Evolutionary conservation across 208 protist species (phyloP).

Genomic region (Acanthamoeba culbertsoni): DNA sequence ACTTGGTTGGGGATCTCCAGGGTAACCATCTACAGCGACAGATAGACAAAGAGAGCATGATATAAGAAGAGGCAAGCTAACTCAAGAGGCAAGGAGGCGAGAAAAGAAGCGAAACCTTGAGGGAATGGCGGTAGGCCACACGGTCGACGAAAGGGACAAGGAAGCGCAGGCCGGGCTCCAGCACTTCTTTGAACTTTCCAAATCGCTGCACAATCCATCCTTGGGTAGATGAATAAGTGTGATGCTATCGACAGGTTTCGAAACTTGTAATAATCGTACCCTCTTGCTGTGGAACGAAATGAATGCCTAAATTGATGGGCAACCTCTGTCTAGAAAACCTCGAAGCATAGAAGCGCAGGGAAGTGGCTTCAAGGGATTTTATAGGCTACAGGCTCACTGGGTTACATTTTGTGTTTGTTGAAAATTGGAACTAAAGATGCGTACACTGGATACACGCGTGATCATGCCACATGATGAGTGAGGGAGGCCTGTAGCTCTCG

Average conservation of each 20-base stretch:
- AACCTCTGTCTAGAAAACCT: not conserved
- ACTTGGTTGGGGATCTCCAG: constrained; percentile 45
- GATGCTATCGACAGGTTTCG: no score
- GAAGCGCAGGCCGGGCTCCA: constrained; percentile 91
- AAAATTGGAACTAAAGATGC: no score
- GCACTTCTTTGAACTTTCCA: constrained; percentile 89
- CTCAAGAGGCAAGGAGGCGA: constrained; percentile 85
- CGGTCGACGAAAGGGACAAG: constrained; percentile 92
- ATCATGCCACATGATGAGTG: no score
- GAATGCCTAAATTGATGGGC: not conserved
- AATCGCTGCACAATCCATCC: constrained; percentile 91
- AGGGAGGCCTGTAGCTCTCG: no score
- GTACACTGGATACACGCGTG: no score
- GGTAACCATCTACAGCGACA: not conserved
- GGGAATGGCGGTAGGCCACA: constrained; percentile 93
- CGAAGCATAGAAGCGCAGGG: not conserved
- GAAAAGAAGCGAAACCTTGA: constrained; percentile 87
- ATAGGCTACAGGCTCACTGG: not conserved
- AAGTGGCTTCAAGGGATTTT: not conserved
- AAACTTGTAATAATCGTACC: no score
- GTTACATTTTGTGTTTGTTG: no score
- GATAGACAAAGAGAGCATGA: not conserved
- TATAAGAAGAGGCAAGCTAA: not conserved
- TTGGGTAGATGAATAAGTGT: no score
- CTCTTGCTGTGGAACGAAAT: constrained; percentile 31